These are phyloP conservation scores for Solanum bulbocastanum DNA, from an alignment of 257 asterid species.

Conservation along the genomic window DNA sequence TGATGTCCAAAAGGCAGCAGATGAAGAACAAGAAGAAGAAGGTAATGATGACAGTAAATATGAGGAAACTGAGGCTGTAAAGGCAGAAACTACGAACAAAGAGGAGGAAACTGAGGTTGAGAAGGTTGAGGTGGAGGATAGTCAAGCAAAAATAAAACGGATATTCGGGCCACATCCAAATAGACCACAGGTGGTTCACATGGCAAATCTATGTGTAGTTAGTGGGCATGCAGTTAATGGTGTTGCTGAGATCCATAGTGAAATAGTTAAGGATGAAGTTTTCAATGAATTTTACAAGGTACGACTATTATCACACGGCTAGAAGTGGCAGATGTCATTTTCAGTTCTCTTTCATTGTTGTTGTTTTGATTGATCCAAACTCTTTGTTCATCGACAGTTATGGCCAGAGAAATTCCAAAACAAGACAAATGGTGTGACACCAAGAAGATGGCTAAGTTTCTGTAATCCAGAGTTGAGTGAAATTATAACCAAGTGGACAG, in stretches of 20 bases:
- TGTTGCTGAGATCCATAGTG: conserved; percentile 84
- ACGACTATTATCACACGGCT: background rate
- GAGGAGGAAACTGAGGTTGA: conserved; percentile 20
- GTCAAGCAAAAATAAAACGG: background rate
- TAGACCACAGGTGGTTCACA: conserved; percentile 57
- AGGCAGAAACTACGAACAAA: conserved; percentile 1
- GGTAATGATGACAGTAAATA: conserved; percentile 11
- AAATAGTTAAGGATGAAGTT: conserved; percentile 70
- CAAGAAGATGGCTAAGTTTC: conserved; percentile 78
- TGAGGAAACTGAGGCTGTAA: conserved; percentile 10
- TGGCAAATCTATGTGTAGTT: conserved; percentile 86
- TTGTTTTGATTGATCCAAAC: background rate
- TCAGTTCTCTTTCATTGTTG: background rate
- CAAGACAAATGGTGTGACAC: conserved; percentile 85
- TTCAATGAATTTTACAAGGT: conserved; percentile 78
- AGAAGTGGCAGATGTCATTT: background rate
- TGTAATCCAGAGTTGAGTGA: conserved; percentile 64
- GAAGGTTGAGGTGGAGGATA: conserved; percentile 8
- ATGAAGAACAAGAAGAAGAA: conserved; percentile 6
- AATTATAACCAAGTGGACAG: conserved; percentile 69
- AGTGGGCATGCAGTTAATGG: conserved; percentile 88
- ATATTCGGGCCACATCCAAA: conserved; percentile 13
- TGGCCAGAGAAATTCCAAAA: conserved; percentile 83
- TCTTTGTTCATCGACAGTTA: background rate
- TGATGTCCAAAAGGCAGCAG: conserved; percentile 14